Evolutionary conservation across 495 filamentous ascomycete genomes (phyloP).

Genomic region (Cladorrhinum samala): DNA sequence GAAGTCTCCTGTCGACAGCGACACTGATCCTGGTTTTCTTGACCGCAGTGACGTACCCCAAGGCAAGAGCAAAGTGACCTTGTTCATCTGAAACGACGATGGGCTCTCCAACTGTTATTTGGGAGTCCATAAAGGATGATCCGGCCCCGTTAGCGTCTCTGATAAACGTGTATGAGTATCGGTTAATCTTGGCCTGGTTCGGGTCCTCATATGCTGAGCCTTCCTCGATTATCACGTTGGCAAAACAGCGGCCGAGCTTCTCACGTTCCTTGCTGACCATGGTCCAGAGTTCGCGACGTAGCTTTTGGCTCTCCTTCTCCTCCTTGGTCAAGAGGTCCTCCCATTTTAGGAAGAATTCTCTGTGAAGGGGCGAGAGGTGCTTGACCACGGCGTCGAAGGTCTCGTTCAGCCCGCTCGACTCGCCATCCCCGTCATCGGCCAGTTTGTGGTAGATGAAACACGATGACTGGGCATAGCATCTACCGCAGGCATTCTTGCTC

Average conservation of each 20-base stretch:
- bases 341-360: conserved; percentile 88
- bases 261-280: conserved; percentile 87
- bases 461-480: conserved; percentile 79
- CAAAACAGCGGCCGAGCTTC: conserved; percentile 65
- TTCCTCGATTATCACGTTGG: conserved; percentile 66
- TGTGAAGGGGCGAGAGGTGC: conserved; percentile 66
- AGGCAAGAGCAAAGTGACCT: conserved; percentile 88
- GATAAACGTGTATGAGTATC: conserved; percentile 75
- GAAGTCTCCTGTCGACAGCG: conserved; percentile 79
- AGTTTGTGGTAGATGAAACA: conserved; percentile 95
- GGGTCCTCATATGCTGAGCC: conserved; percentile 62
- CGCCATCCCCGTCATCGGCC: conserved; percentile 73
- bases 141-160: conserved; percentile 52
- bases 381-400: conserved; percentile 70
- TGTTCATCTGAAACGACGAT: conserved; percentile 94
- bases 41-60: conserved; percentile 79
- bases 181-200: conserved; percentile 74
- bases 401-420: conserved; percentile 67
- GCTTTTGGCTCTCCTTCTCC: conserved; percentile 77
- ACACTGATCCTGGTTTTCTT: conserved; percentile 70
- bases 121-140: conserved; percentile 85
- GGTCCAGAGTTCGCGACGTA: conserved; percentile 88
- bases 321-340: conserved; percentile 89
- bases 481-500: conserved; percentile 65
- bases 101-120: conserved; percentile 83